These are phyloP conservation scores for Trifolium pratense DNA, from an alignment of 306 rosid genomes.

Conservation along the genomic window DNA sequence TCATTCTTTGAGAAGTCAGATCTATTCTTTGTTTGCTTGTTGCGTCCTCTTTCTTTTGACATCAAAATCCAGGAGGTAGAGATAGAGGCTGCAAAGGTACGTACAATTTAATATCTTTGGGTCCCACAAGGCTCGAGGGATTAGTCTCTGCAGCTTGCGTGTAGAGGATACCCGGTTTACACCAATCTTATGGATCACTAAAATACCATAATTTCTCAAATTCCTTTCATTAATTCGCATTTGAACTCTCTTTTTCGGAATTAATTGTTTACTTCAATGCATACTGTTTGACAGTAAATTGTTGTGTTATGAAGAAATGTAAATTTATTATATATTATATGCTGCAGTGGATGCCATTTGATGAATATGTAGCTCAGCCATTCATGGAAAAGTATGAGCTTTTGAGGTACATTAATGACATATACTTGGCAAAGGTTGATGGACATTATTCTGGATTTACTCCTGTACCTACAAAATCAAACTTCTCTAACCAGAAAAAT, in stretches of 20 bases:
- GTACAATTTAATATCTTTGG: constrained; percentile 10
- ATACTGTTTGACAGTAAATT: neutral
- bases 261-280: constrained; percentile 7
- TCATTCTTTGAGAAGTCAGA: constrained; percentile 83
- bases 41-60: constrained; percentile 68
- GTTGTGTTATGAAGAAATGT: neutral
- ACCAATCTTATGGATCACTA: constrained; percentile 23
- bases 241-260: neutral
- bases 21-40: constrained; percentile 76
- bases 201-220: constrained; percentile 15
- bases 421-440: constrained; percentile 61
- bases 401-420: constrained; percentile 46
- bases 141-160: too few species aligned
- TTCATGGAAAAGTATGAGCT: constrained; percentile 53
- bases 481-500: constrained; percentile 33
- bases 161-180: too few species aligned
- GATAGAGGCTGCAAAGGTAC: constrained; percentile 81
- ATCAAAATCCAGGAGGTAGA: constrained; percentile 74
- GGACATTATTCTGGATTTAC: constrained; percentile 67
- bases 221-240: neutral
- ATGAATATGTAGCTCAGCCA: constrained; percentile 69
- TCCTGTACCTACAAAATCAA: constrained; percentile 46
- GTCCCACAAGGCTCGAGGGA: too few species aligned
- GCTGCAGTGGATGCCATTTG: constrained; percentile 89
- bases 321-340: constrained; percentile 31